Base-by-base conservation (phyloP, 2,329 filamentous ascomycete species). In the Neodidymelliopsis sp. region DNA sequence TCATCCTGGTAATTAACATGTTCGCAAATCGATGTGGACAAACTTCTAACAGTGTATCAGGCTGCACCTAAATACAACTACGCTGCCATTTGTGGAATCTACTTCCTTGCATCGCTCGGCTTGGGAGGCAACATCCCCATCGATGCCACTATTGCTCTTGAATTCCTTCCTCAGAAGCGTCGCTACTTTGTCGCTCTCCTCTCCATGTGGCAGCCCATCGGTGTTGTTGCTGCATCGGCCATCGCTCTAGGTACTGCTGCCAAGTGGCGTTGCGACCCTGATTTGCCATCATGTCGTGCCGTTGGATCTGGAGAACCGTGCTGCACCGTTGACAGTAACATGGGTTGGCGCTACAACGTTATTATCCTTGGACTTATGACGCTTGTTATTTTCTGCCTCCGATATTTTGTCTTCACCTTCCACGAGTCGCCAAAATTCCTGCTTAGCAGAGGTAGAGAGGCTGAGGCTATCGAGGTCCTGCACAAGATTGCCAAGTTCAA, bases 341-440 rank as follows among this genome's bases (percentile, higher is more conserved):
- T 67, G 65, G 65, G 64, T n/a, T 67, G 64, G 63, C 58, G 63
- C 4, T 67, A 67, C 34, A 60, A 61, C 30, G 49, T 67, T 27
- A 65, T 67, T 24, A 53, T 65, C 4, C 61, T 67, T 6, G 64
- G 64, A 3, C 48, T 36, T 16, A 62, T 67, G 53, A 65, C 64
- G 3, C 37, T 67, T n/a, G 36, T 58, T 3, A 53, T 67, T 2
- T 67, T 67, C 36, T 62, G 55, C 38, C 58, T 65, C 10, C 65
- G 65, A 27, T 67, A 53, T 53, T 56, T 66, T 12, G 54, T 65
- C n/a, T 67, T 67, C 52, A 34, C n/a, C 10, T 66, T 67, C 47
- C 56, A 66, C 27, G 65, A 66, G 42, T 65, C 62, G 12, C 65
- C 65, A 6, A 67, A 67, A 30, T 66, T 64, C 12, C 27, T 67